phyloP scores from a whole-genome alignment of 495 filamentous ascomycete species.

The Aspergillus steynii region DNA sequence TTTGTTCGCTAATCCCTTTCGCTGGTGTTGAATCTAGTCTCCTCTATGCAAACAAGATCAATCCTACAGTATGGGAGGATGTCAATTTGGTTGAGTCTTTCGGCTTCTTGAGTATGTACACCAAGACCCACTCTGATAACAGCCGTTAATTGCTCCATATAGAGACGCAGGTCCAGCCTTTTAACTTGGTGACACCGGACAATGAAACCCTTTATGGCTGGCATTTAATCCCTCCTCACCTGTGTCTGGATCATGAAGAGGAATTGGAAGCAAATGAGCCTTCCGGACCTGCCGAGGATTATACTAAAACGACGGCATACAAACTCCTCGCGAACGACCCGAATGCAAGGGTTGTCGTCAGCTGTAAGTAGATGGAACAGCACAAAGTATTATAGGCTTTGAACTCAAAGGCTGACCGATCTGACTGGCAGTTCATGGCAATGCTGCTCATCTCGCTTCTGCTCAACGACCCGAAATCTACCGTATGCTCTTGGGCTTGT shows the following conservation, averaged over 20 bases:
- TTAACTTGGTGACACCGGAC: slow-evolving; percentile 56
- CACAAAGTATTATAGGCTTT: neutral
- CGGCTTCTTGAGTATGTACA: slow-evolving; percentile 75
- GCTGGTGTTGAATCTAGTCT: slow-evolving; percentile 48
- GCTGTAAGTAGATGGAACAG: slow-evolving; percentile 41
- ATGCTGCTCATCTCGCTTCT: slow-evolving; percentile 49
- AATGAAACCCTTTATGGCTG: slow-evolving; percentile 60
- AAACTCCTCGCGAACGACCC: slow-evolving; percentile 56
- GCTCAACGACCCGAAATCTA: slow-evolving; percentile 45
- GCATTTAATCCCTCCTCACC: slow-evolving; percentile 59
- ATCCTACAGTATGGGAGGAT: slow-evolving; percentile 68
- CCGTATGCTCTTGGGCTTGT: slow-evolving; percentile 40
- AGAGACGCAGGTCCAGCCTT: slow-evolving; percentile 63
- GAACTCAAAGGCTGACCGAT: neutral
- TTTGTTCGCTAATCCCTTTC: neutral
- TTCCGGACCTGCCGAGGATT: slow-evolving; percentile 41
- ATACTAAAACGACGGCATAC: slow-evolving; percentile 47
- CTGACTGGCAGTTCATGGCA: slow-evolving; percentile 43
- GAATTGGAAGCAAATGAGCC: slow-evolving; percentile 45
- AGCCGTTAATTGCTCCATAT: slow-evolving; percentile 11
- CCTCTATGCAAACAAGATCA: slow-evolving; percentile 74
- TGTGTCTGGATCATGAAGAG: slow-evolving; percentile 51
- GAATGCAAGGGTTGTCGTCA: slow-evolving; percentile 56
- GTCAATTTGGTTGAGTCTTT: slow-evolving; percentile 72
- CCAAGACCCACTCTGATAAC: slow-evolving; percentile 4